Evolutionary conservation across 2,329 filamentous ascomycete species (phyloP).

Genomic region (Claviceps sp.): DNA sequence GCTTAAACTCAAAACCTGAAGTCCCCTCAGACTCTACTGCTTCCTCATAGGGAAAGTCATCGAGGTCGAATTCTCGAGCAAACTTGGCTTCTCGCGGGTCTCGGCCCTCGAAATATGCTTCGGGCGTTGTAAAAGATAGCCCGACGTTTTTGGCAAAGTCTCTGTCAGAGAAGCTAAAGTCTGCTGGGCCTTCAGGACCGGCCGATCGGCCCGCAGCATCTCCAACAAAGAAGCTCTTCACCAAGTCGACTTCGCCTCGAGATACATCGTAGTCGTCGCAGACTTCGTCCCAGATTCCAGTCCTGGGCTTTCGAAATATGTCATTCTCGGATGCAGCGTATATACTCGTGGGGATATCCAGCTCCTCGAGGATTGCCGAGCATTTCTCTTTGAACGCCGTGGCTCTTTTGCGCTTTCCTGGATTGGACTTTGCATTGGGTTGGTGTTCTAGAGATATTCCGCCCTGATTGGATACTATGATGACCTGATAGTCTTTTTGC

Average conservation of each 20-base stretch:
- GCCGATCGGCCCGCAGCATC: slow-evolving; percentile 60
- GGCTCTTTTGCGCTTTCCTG: slow-evolving; percentile 45
- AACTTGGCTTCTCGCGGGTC: slow-evolving; percentile 45
- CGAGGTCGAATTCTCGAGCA: slow-evolving; percentile 57
- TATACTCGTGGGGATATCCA: slow-evolving; percentile 64
- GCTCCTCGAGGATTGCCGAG: slow-evolving; percentile 50
- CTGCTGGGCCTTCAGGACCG: slow-evolving; percentile 26
- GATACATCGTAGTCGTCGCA: slow-evolving; percentile 46
- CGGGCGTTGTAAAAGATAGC: slow-evolving; percentile 70
- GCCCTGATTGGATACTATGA: slow-evolving; percentile 81
- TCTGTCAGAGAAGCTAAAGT: slow-evolving; percentile 55
- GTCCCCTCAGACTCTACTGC: slow-evolving; percentile 9
- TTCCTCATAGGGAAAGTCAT: slow-evolving; percentile 34
- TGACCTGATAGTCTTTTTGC: slow-evolving; percentile 58
- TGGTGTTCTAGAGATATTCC: slow-evolving; percentile 63
- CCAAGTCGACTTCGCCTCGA: slow-evolving; percentile 48
- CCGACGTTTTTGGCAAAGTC: slow-evolving; percentile 80
- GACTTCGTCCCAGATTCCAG: slow-evolving; percentile 70
- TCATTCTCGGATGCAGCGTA: slow-evolving; percentile 83
- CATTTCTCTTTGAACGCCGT: slow-evolving; percentile 75
- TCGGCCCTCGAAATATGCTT: slow-evolving; percentile 76
- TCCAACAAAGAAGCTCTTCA: slow-evolving; percentile 71
- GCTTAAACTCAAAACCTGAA: slow-evolving; percentile 38
- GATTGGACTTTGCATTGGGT: slow-evolving; percentile 56
- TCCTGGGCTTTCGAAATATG: slow-evolving; percentile 71